Evolutionary conservation across 352 stramenopile species (phyloP), one percentile per base, ranked within the genome.

Genomic region (Globisporangium nagaii): DNA sequence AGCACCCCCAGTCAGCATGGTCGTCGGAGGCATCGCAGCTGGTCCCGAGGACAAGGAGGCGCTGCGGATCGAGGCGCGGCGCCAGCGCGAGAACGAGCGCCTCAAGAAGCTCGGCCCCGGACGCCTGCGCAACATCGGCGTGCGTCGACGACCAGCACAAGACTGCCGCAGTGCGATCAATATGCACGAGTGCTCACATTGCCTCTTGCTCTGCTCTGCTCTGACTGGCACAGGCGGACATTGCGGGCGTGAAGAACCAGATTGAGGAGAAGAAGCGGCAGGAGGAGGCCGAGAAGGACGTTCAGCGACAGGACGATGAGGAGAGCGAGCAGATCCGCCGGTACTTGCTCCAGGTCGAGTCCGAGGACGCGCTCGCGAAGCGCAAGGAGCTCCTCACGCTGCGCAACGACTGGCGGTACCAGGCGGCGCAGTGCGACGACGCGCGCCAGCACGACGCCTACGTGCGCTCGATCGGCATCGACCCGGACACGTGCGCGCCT

Each of bases 281-380:
- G 41, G 60, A 84, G 30, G 71, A 60, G 31, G 63, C 45, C 1
- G 71, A 84, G 25, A 60, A 51, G 11, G 73, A 86, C 22, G 53
- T 55, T 1, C 73, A 83, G 53, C 68, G 77, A 11, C 70, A 37
- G 0, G 70, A 58, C 13, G 62, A 81, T 43, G 73, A 88, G 4
- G 79, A 90, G 55, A 70, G 76, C 44, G 73, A 77, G 40, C 63
- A 67, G n/a, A 89, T 92, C 27, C 71, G 79, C 24, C 73, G 75
- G 15, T 89, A 89, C 58, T 49, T 92, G 68, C 60, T 88, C n/a
- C 79, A 89, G 37, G 66, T 92, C 41, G 81, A 91, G 58, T 85
- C 78, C 0, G 74, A 91, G 34, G 76, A 89, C 24, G 76, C 74
- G 19, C 55, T 82, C 9, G 75, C 71, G 12, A 79, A 75, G 53